Base-by-base conservation (phyloP, 1,139 yeast species). In the Debaryomyces udenii region DNA sequence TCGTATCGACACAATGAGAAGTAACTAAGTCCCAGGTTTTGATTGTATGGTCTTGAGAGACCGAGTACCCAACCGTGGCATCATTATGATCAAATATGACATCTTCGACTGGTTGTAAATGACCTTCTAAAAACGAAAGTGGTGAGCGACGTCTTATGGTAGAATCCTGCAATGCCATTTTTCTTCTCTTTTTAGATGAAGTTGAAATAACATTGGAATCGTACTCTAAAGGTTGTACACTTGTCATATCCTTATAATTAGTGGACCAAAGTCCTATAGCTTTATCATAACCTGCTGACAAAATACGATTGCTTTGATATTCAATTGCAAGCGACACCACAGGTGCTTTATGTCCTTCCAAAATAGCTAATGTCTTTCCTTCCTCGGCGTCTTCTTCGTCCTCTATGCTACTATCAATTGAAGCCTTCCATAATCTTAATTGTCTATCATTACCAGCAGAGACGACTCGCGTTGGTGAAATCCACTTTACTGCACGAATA, bases 11-110 rank as follows among this genome's bases (percentile, higher is more conserved):
- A 56, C 88, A 81, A 49, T 87, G 77, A 13, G 86, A 72, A 4
- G 97, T 89, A 15, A 88, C 84, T 55, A 91, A 73, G 68, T 93
- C 99, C 98, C 99, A 93, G 0, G 99, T 93, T 56, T 87, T 86
- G 49, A 93, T 81, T 1, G 96, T 81, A 61, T 93, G 99, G 66
- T 93, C 98, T 62, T 90, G 97, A 3, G 97, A 86, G 1, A 87
- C 96, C 0, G 98, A 89, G 66, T 93, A 93, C 11, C 84, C 96
- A 5, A 91, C 96, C 0, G 94, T 77, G 31, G 76, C 50, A 60
- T 93, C 98, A 23, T 68, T 66, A 6, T 71, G 61, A 55, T 88
- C 96, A 60, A 90, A 89, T 13, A 80, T 73, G 13, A 88, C 86
- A 28, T 79, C 95, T 56, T 90, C 95, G 14, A 90, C 97, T 3